Evolutionary conservation across 2,329 filamentous ascomycete genomes (phyloP).

Genomic region (Exophiala sp.): DNA sequence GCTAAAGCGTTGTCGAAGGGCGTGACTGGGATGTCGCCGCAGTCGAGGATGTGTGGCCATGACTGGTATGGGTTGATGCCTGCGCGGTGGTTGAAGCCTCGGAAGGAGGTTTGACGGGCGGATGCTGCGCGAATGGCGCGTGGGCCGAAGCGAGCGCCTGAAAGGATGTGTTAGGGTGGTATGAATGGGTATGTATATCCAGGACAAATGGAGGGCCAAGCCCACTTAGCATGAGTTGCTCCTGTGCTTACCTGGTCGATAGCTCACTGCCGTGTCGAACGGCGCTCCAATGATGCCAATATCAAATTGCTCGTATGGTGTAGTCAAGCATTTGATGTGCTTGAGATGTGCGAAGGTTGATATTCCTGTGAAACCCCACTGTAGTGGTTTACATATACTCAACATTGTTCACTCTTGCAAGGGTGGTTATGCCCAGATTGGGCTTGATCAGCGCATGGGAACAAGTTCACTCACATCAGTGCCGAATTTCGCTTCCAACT

Average conservation of each 20-base stretch:
- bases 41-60: constrained; percentile 79
- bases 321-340: constrained; percentile 66
- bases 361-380: constrained; percentile 69
- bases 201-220: background rate
- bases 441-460: too few relatives aligned
- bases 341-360: constrained; percentile 70
- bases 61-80: constrained; percentile 77
- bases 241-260: constrained; percentile 56
- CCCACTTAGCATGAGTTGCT: background rate
- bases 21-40: constrained; percentile 83
- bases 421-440: too few relatives aligned
- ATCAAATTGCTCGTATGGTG: constrained; percentile 61
- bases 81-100: constrained; percentile 79
- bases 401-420: background rate
- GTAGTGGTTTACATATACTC: background rate
- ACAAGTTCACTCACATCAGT: constrained; percentile 37
- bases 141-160: constrained; percentile 75
- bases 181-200: background rate
- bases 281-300: constrained; percentile 70
- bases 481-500: constrained; percentile 47
- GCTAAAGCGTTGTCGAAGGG: constrained; percentile 84
- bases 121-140: constrained; percentile 83
- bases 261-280: constrained; percentile 70
- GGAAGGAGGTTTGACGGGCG: constrained; percentile 72
- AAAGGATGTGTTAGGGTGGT: constrained; percentile 1